Evolutionary conservation across 1,139 yeast genomes (phyloP).

Genomic region (Suhomyces wounanorum): DNA sequence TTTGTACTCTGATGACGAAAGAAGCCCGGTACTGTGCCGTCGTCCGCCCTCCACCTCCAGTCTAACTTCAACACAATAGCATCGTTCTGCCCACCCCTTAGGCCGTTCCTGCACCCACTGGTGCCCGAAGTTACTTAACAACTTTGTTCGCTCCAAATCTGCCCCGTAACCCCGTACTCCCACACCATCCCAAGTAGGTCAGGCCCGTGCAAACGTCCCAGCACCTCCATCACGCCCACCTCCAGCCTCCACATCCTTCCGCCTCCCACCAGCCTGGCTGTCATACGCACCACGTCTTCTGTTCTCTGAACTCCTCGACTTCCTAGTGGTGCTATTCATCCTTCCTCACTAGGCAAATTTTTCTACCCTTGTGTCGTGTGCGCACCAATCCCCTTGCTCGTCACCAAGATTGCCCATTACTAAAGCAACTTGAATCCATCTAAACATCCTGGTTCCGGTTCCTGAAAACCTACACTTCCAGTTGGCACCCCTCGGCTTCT

Average conservation of each 20-base stretch:
- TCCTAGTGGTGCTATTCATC: background rate
- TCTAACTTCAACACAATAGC: background rate
- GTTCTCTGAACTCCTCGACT: background rate
- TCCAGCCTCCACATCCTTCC: background rate
- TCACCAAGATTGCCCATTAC: background rate
- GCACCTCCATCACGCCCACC: background rate
- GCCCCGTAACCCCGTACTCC: too few species aligned
- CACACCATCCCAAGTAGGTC: background rate
- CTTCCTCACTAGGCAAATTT: background rate
- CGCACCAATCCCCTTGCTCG: background rate
- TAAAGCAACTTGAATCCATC: background rate
- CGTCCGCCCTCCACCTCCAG: background rate
- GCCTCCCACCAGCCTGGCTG: background rate
- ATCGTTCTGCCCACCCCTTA: background rate
- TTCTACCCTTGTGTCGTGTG: background rate
- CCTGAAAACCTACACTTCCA: background rate
- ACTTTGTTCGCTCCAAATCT: background rate
- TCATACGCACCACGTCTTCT: background rate
- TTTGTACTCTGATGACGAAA: background rate
- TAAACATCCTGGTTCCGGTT: background rate
- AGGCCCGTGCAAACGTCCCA: background rate
- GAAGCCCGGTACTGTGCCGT: background rate
- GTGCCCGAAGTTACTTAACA: background rate
- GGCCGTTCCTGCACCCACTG: background rate
- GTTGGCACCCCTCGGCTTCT: background rate